Evolutionary conservation across 306 rosid species (phyloP).

Genomic region (Cucurbita ficifolia): DNA sequence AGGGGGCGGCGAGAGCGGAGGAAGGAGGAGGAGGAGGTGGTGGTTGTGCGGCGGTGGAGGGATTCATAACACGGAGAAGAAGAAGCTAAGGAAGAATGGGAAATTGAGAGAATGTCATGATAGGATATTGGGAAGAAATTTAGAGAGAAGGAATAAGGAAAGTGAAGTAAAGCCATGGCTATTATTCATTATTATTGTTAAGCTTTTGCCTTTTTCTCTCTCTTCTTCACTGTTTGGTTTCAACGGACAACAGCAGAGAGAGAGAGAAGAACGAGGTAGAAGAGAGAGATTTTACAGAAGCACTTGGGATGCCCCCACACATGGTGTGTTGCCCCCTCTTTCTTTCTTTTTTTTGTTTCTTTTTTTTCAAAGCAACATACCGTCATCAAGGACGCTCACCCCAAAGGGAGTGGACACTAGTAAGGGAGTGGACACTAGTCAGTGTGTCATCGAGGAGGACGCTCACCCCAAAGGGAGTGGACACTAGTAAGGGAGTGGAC

Average conservation of each 20-base stretch:
- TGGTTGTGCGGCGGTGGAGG: slow-evolving; percentile 22
- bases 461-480: too few species aligned
- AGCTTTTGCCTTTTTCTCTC: neutral
- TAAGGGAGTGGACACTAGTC: too few species aligned
- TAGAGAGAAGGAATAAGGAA: slow-evolving; percentile 5
- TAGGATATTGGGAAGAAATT: slow-evolving; percentile 22
- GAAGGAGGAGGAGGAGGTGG: slow-evolving; percentile 25
- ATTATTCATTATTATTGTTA: too few species aligned
- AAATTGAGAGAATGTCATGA: slow-evolving; percentile 26
- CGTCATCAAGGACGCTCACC: too few species aligned
- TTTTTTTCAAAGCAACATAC: too few species aligned
- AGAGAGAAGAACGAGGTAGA: too few species aligned
- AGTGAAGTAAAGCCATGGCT: neutral
- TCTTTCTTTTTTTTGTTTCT: neutral
- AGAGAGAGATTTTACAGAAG: neutral
- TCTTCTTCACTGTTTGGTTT: slow-evolving; percentile 34
- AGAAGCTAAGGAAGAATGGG: slow-evolving; percentile 11
- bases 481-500: too few species aligned
- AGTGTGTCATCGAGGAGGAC: too few species aligned
- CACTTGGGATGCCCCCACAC: slow-evolving; percentile 19
- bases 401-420: too few species aligned
- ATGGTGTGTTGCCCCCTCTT: neutral
- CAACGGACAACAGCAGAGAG: slow-evolving; percentile 32
- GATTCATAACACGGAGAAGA: slow-evolving; percentile 68
- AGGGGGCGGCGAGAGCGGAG: slow-evolving; percentile 47